These are phyloP conservation scores for Fragosphaeria purpurea DNA, from an alignment of 2,329 filamentous ascomycete species.

Conservation along the genomic window DNA sequence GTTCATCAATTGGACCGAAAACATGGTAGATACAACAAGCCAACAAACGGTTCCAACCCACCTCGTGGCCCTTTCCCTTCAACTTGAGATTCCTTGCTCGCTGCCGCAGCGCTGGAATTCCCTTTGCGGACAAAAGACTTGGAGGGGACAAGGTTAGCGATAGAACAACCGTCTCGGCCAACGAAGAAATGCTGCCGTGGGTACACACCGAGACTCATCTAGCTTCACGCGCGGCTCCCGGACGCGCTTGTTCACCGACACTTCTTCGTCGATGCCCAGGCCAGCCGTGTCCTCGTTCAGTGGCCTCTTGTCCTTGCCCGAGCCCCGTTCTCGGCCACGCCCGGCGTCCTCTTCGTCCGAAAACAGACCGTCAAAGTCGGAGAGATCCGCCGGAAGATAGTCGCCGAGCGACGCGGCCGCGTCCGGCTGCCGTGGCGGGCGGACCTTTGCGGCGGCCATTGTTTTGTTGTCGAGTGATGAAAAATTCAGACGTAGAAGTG, in stretches of 20 bases:
- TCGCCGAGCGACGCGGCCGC: conserved; percentile 57
- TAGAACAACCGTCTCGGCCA: neutral
- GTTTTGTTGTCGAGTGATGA: neutral
- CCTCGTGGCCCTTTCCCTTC: conserved; percentile 91
- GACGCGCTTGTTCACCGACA: conserved; percentile 69
- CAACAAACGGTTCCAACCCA: conserved; percentile 22
- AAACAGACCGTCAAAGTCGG: conserved; percentile 37
- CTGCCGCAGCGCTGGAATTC: conserved; percentile 71
- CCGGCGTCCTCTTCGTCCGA: conserved; percentile 4
- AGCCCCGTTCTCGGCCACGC: conserved; percentile 31
- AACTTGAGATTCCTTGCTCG: conserved; percentile 64
- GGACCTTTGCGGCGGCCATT: conserved; percentile 4
- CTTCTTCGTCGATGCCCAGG: conserved; percentile 76
- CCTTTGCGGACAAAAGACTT: conserved; percentile 71
- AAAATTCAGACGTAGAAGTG: neutral
- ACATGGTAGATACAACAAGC: no score
- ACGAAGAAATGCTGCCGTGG: no score
- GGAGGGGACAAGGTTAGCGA: neutral
- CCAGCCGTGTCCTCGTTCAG: conserved; percentile 41
- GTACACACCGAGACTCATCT: conserved; percentile 60
- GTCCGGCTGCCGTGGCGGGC: neutral
- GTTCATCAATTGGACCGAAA: neutral
- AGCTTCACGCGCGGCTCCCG: conserved; percentile 69
- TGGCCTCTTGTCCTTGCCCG: conserved; percentile 25
- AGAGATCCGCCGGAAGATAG: conserved; percentile 51